Evolutionary conservation across 176 grass and related monocot species (phyloP), one percentile per base, ranked within the genome.

Genomic region (Elymus sibiricus): DNA sequence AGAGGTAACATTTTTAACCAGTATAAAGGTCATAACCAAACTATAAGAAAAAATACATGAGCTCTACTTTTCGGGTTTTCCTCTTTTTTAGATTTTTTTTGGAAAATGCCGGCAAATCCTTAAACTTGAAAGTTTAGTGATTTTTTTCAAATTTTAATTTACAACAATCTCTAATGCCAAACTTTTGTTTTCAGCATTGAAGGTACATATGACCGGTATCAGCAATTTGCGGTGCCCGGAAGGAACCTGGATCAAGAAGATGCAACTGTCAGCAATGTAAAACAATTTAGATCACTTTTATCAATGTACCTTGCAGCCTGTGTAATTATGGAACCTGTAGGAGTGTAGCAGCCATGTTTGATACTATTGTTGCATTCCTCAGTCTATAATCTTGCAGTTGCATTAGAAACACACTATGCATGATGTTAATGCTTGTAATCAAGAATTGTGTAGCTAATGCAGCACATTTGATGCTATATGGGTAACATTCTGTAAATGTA

Each of bases 171-270:
- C 22, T 72, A 43, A 46, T 83, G 19, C 21, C 27, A 47, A 64
- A 24, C 62, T 74, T 74, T 40, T 43, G 17, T 78, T 88, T 83
- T 37, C 87, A 92, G 90, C 90, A 89, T 92, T 37, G 86, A 89
- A 86, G 74, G 37, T 56, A 89, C 87, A 69, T 88, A 89, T 80
- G 83, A 82, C 6, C 90, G 90, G 9, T 92, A 83, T 69, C 73
- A 83, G 46, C 83, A 76, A 76, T 89, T 92, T 53, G 37, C 47
- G 0, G 79, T 38, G 69, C 9, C 66, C 17, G 38, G 38, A 82
- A 88, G 72, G 40, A 70, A 79, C 15, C 13, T 86, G 68, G 82
- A 68, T 61, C 64, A 38, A 68, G 82, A 21, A 79, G 25, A 79
- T 74, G 35, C 3, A 47, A 68, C 42, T 78, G 89, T 43, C 60